phyloP scores from a whole-genome alignment of 352 stramenopile genomes.

The Blastocystis sp. region DNA sequence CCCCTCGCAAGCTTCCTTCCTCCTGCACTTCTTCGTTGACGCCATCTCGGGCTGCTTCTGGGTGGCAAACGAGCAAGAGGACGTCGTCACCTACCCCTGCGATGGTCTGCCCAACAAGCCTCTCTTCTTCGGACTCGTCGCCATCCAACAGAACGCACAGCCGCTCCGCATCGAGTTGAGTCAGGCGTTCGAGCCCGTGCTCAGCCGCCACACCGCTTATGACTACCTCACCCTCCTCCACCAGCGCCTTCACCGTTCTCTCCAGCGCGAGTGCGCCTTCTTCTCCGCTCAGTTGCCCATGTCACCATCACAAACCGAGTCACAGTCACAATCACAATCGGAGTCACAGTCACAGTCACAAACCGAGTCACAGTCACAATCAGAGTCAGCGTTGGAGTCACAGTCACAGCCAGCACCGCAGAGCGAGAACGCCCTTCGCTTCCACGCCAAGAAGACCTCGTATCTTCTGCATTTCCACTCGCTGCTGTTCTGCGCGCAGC shows the following conservation, averaged over 20 bases:
- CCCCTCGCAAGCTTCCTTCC: neutral
- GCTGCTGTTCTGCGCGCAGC: neutral
- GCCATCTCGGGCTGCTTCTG: conserved; percentile 19
- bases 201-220: neutral
- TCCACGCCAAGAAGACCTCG: conserved; percentile 1
- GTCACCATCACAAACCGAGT: too few relatives aligned
- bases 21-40: conserved; percentile 35
- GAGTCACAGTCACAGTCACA: too few relatives aligned
- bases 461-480: neutral
- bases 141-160: neutral
- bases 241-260: neutral
- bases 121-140: conserved; percentile 2
- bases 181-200: neutral
- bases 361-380: too few relatives aligned
- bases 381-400: too few relatives aligned
- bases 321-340: too few relatives aligned
- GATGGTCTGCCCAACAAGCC: neutral
- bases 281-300: neutral
- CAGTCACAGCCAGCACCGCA: neutral
- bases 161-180: neutral
- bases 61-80: conserved; percentile 30
- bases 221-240: neutral
- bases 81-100: neutral
- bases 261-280: neutral
- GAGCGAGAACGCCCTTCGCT: neutral